Base-by-base conservation (phyloP, 2,329 filamentous ascomycete species). In the Moelleriella libera region DNA sequence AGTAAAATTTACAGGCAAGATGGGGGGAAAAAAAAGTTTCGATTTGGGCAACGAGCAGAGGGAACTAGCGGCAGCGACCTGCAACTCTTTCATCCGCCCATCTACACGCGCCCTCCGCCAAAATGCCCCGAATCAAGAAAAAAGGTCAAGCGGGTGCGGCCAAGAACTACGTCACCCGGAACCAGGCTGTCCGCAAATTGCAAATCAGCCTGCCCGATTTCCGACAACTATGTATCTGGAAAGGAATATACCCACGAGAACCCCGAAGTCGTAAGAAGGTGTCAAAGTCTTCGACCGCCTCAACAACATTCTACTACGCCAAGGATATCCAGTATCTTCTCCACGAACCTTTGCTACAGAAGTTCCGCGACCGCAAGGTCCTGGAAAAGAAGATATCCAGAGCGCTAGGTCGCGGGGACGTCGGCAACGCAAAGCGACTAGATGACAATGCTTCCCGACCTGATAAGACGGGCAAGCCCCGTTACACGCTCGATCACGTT, bases 301-400 rank as follows among this genome's bases (percentile, higher is more conserved):
- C 85, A 48, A 97, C 90, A 30, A 98, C 92, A 52, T 98, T 97
- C 57, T 85, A 85, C 69, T 85, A 83, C 62, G 70, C 89, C 63
- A 95, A 94, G 72, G 92, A 98, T 64, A 96, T 98, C 57, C 90
- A 97, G 68, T 98, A 96, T 61, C 83, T 98, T 46, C 82, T 97
- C 50, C 92, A 98, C 68, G 92, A 98, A 68, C 94, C 92, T 31
- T 77, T 98, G 5, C 76, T 98, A 49, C 78, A 81, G 59, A 96
- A 94, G 67, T 97, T 98, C 72, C 85, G 92, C 63, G 92, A 98
- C 53, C 92, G 97, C 66, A 98, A 98, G 70, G 78, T 85, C 6
- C 81, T 98, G 53, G 87, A 92, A 63, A 97, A 96, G 79, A 98
- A 98, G 78, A 97, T 98, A 60, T 85, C 86, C 41, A 82, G 82